phyloP scores from a whole-genome alignment of 164 flowering plant species.

The grape (Vitis vinifera) region ASM3070453v1 NC_081817.1:17860001-17860500 shows the following conservation, averaged over 20 bases:
- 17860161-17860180: too few species aligned
- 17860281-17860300: too few species aligned
- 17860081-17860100: too few species aligned
- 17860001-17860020: constrained; percentile 84
- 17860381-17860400: constrained; percentile 12
- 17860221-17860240: constrained; percentile 7
- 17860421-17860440: constrained; percentile 51
- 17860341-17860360: constrained; percentile 23
- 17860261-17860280: too few species aligned
- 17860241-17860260: too few species aligned
- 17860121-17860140: too few species aligned
- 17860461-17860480: constrained; percentile 21
- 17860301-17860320: constrained; percentile 59
- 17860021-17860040: constrained; percentile 84
- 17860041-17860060: constrained; percentile 28
- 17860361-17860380: constrained; percentile 24
- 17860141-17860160: too few species aligned
- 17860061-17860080: too few species aligned
- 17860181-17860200: too few species aligned
- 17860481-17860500: constrained; percentile 19
- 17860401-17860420: constrained; percentile 20
- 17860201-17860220: too few species aligned
- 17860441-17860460: constrained; percentile 26
- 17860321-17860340: constrained; percentile 58
- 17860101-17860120: too few species aligned